phyloP scores from a whole-genome alignment of 371 early-diverging fungal species.

The Coemansia sp. region DNA sequence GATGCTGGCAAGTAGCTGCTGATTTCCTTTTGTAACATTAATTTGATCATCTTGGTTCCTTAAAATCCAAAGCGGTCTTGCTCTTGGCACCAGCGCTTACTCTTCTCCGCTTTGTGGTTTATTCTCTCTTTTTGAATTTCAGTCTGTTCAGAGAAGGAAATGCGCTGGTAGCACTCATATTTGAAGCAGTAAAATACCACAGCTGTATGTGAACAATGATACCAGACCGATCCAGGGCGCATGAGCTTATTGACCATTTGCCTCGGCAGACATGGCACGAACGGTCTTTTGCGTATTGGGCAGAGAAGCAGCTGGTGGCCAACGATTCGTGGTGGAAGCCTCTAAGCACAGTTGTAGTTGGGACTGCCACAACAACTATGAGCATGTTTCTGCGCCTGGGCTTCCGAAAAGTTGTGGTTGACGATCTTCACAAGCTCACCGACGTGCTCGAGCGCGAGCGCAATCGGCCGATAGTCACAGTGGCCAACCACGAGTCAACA shows the following conservation, averaged over 20 bases:
- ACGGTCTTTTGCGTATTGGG: constrained; percentile 48
- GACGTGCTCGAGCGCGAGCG: constrained; percentile 59
- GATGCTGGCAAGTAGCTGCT: constrained; percentile 33
- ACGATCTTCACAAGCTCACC: constrained; percentile 62
- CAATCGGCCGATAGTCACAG: constrained; percentile 62
- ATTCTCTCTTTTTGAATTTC: neutral
- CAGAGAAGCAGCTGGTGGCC: constrained; percentile 27
- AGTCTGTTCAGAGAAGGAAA: neutral
- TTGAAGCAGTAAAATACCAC: neutral
- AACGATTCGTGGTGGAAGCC: constrained; percentile 55
- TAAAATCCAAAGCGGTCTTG: neutral
- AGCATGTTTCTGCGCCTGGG: constrained; percentile 60
- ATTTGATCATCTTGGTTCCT: neutral
- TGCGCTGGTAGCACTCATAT: neutral
- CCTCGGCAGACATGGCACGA: constrained; percentile 30
- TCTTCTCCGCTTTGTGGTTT: neutral
- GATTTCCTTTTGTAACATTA: neutral
- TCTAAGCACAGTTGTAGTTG: constrained; percentile 53
- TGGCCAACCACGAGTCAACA: constrained; percentile 59
- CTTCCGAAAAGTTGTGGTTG: constrained; percentile 55
- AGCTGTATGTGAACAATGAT: neutral
- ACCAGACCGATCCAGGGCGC: constrained; percentile 11
- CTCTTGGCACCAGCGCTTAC: neutral
- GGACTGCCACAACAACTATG: constrained; percentile 52
- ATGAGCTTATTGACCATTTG: constrained; percentile 24